Evolutionary conservation across 1,284 basidiomycete genomes (phyloP).

Genomic region (Malassezia equina): DNA sequence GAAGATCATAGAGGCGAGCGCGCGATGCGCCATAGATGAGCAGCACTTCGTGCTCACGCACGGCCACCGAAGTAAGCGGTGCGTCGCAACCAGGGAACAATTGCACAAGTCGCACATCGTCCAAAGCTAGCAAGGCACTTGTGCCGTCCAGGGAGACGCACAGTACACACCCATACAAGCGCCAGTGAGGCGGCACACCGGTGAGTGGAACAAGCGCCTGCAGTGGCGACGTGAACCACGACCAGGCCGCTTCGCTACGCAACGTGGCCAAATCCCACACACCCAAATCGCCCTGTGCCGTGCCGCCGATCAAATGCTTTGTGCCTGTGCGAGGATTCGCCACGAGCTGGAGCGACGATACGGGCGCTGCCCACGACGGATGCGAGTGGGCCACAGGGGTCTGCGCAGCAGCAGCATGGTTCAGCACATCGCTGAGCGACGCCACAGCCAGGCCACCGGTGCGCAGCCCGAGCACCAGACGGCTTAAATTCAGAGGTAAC

Average conservation of each 20-base stretch:
- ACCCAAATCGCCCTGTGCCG: constrained; percentile 26
- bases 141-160: constrained; percentile 71
- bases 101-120: constrained; percentile 60
- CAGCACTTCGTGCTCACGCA: constrained; percentile 62
- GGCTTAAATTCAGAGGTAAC: background rate
- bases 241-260: constrained; percentile 60
- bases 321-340: constrained; percentile 18
- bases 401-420: background rate
- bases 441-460: background rate
- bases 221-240: constrained; percentile 60
- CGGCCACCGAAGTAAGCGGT: constrained; percentile 59
- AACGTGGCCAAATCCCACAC: constrained; percentile 60
- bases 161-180: constrained; percentile 61
- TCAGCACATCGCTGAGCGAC: background rate
- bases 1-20: constrained; percentile 78
- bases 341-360: constrained; percentile 11
- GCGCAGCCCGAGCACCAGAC: background rate
- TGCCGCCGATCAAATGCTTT: constrained; percentile 11
- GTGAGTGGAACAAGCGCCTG: constrained; percentile 56
- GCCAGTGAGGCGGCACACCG: constrained; percentile 53
- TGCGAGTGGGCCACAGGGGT: background rate
- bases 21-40: constrained; percentile 67
- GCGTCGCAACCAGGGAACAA: constrained; percentile 61
- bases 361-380: constrained; percentile 2
- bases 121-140: constrained; percentile 66